Evolutionary conservation across 768 basidiomycete species (phyloP), one percentile per base, ranked within the genome.

Genomic region (Collybia mongolica): DNA sequence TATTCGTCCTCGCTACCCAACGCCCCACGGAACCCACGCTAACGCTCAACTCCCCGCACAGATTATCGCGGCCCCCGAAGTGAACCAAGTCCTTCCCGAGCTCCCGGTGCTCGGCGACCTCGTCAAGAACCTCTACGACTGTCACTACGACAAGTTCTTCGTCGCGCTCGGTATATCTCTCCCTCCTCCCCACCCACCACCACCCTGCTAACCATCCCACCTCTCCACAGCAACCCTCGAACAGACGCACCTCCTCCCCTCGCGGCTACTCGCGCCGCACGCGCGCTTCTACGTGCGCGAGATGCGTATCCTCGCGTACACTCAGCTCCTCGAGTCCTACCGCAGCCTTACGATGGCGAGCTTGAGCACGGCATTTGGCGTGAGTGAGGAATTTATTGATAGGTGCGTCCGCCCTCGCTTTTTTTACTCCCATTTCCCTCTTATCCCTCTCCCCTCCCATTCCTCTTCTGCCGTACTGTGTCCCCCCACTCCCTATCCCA

Each of bases 101-200:
- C 72, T 93, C 0, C 93, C 95, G 0, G 72, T 84, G 6, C 82
- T 98, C 9, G 83, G 89, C 11, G 88, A 91, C 58, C 82, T 92
- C 47, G 83, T 90, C 48, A 90, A 88, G 61, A 93, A 82, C 57
- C 74, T 99, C 4, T 95, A 95, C 66, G 90, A 95, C 51, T 92
- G 90, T 57, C 90, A 95, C 59, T 99, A 98, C 65, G 84, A 92
- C 63, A 91, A 93, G 54, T 93, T 98, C 72, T 99, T 98, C 67
- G 69, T 86, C 29, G 87, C 95, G 0, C 81, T 98, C 17, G 91
- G 90, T 91, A 56, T 18, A 75, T 59, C 49, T 26, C 51, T 18
- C 8, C 19, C 42, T 14, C 42, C 36, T 22, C 44, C 40, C 54
- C 29, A 11, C 39, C 24, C 22, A 17, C 39, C 44, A 28, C 38